These are phyloP conservation scores for Cladosporium sphaerospermum DNA, from an alignment of 2,329 filamentous ascomycete species.

Conservation along the genomic window DNA sequence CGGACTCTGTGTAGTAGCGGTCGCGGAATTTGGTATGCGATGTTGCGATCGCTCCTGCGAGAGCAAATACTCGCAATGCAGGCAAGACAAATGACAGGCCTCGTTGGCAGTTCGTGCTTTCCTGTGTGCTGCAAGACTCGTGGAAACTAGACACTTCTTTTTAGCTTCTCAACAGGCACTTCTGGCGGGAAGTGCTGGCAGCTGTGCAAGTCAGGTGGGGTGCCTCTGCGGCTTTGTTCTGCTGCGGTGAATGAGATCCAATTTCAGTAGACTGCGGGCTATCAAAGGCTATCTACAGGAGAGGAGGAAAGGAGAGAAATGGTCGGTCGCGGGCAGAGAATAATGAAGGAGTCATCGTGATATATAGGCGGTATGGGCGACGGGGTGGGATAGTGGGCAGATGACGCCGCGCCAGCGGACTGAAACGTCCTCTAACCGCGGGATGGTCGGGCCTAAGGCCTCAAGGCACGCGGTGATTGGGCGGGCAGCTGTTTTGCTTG, in stretches of 20 bases:
- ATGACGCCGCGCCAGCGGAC: constrained; percentile 10
- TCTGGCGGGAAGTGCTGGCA: constrained; percentile 11
- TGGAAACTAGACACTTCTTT: constrained; percentile 13
- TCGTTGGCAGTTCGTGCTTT: neutral
- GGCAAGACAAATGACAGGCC: neutral
- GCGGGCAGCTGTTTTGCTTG: constrained; percentile 9
- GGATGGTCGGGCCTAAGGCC: constrained; percentile 4
- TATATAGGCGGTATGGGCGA: constrained; percentile 15
- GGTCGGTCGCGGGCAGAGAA: neutral
- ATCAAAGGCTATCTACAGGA: constrained; percentile 23
- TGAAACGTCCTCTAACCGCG: constrained; percentile 9
- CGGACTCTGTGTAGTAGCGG: neutral
- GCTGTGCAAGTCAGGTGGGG: constrained; percentile 12
- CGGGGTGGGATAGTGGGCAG: constrained; percentile 15
- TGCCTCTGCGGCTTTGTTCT: constrained; percentile 13
- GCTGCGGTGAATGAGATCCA: constrained; percentile 12
- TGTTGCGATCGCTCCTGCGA: constrained; percentile 1
- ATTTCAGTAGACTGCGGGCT: constrained; percentile 17
- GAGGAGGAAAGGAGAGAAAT: constrained; percentile 9
- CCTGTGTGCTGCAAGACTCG: neutral
- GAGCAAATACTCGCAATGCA: neutral
- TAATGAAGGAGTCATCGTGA: constrained; percentile 11
- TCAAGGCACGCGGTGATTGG: neutral
- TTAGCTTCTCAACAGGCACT: constrained; percentile 22
- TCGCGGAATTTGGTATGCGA: neutral